Percentiles rank a stretch among this genome's conserved stretches.
Evolutionary conservation across 164 flowering plant species (phyloP).

Genomic region (Vitis rupestris): DNA sequence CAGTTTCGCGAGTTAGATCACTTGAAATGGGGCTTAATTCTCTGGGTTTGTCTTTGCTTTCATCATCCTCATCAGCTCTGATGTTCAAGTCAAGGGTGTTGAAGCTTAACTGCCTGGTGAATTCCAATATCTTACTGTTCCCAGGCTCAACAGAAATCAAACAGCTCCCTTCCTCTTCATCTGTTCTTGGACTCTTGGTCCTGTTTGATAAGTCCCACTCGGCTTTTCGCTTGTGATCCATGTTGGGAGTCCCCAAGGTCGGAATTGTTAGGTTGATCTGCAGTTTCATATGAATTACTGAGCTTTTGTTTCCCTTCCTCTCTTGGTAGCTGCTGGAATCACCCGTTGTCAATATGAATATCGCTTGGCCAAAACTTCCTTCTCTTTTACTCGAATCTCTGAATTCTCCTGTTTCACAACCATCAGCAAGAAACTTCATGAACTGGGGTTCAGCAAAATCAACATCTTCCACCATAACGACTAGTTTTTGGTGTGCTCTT

Average conservation of each 20-base stretch:
- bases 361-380: conserved; percentile 13
- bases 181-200: conserved; percentile 35
- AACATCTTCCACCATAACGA: conserved; percentile 57
- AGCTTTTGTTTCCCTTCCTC: conserved; percentile 4
- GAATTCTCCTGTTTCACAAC: conserved; percentile 30
- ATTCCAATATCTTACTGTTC: conserved; percentile 19
- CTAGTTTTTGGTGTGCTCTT: conserved; percentile 30
- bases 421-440: conserved; percentile 38
- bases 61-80: conserved; percentile 48
- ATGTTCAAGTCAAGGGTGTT: conserved; percentile 66
- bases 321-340: conserved; percentile 11
- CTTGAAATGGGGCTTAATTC: conserved; percentile 42
- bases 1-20: conserved; percentile 43
- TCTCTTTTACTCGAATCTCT: conserved; percentile 23
- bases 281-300: conserved; percentile 51
- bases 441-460: conserved; percentile 51
- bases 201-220: conserved; percentile 37
- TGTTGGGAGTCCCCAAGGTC: conserved; percentile 1
- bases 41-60: conserved; percentile 19
- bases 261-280: conserved; percentile 19
- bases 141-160: conserved; percentile 6
- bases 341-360: conserved; percentile 44
- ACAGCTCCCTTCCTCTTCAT: conserved; percentile 30
- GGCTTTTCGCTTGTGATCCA: conserved; percentile 46
- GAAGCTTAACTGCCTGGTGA: conserved; percentile 50